phyloP scores from a whole-genome alignment of 192 early-diverging fungal species.

The Ramicandelaber brevisporus region DNA sequence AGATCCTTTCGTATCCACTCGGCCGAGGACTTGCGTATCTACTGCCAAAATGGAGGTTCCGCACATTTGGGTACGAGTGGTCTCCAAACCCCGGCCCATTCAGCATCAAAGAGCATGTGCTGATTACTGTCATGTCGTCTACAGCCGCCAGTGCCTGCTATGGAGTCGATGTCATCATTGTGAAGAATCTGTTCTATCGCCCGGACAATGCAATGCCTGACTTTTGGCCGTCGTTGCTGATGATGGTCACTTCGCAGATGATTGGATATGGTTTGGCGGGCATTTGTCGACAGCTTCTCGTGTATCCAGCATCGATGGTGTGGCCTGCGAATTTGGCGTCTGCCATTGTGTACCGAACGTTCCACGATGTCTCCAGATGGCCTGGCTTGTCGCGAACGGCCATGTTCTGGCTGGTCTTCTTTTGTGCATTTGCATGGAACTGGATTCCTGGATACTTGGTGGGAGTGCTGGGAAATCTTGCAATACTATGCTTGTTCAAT shows the following conservation, averaged over 20 bases:
- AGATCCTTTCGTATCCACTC: slow-evolving; percentile 2
- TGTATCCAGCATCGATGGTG: slow-evolving; percentile 20
- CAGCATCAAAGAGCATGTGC: slow-evolving; percentile 38
- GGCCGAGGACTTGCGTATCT: neutral
- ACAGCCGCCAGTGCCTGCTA: slow-evolving; percentile 20
- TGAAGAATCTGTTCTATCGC: slow-evolving; percentile 23
- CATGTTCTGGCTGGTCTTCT: slow-evolving; percentile 8
- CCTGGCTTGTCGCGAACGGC: slow-evolving; percentile 2
- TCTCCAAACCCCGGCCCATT: slow-evolving; percentile 32
- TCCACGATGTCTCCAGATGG: too few species aligned
- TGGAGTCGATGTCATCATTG: slow-evolving; percentile 24
- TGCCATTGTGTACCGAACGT: slow-evolving; percentile 14
- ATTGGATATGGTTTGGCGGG: slow-evolving; percentile 28
- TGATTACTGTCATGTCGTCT: slow-evolving; percentile 24
- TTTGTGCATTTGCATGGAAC: slow-evolving; percentile 5
- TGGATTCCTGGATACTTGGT: slow-evolving; percentile 15
- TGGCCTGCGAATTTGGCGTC: slow-evolving; percentile 21
- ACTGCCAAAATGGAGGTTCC: slow-evolving; percentile 1
- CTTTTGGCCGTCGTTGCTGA: slow-evolving; percentile 15
- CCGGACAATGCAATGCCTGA: slow-evolving; percentile 13
- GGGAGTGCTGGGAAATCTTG: slow-evolving; percentile 6
- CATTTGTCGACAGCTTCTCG: slow-evolving; percentile 17
- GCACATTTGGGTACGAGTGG: slow-evolving; percentile 7
- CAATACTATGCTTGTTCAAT: slow-evolving; percentile 13
- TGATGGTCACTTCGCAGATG: slow-evolving; percentile 18